Evolutionary conservation across 2,329 filamentous ascomycete species (phyloP).

Genomic region (Aspergillus costaricaensis): DNA sequence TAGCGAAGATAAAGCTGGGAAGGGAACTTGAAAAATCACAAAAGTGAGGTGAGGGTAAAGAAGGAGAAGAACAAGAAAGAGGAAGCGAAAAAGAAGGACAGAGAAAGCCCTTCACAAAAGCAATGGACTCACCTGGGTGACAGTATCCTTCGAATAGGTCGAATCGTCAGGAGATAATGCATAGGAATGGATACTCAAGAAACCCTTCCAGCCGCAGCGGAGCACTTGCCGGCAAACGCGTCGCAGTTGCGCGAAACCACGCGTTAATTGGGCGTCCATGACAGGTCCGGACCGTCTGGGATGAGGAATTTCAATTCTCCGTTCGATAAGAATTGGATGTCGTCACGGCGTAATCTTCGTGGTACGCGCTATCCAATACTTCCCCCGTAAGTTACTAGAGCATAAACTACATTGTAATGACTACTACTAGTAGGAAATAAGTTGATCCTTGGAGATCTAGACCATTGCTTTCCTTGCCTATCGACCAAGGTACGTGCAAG

Average conservation of each 20-base stretch:
- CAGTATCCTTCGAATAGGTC: background rate
- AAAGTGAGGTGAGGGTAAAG: background rate
- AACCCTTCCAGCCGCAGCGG: too few relatives aligned
- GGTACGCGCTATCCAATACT: background rate
- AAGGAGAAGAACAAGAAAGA: background rate
- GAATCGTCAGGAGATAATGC: background rate
- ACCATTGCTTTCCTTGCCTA: background rate
- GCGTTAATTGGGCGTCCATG: background rate
- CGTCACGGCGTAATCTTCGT: background rate
- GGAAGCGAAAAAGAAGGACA: background rate
- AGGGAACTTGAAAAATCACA: background rate
- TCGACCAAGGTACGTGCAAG: background rate
- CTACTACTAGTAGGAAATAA: background rate
- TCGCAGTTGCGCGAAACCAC: constrained; percentile 3
- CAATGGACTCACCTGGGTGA: background rate
- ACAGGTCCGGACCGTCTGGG: background rate
- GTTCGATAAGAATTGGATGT: too few relatives aligned
- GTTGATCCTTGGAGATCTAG: background rate
- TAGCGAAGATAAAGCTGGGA: background rate
- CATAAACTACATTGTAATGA: background rate
- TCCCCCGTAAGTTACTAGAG: background rate
- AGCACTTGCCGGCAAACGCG: constrained; percentile 7
- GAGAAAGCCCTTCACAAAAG: too few relatives aligned
- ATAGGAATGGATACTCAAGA: background rate
- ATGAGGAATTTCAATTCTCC: background rate